Evolutionary conservation across 2,329 filamentous ascomycete species (phyloP).

Genomic region (Huntiella decipiens): DNA sequence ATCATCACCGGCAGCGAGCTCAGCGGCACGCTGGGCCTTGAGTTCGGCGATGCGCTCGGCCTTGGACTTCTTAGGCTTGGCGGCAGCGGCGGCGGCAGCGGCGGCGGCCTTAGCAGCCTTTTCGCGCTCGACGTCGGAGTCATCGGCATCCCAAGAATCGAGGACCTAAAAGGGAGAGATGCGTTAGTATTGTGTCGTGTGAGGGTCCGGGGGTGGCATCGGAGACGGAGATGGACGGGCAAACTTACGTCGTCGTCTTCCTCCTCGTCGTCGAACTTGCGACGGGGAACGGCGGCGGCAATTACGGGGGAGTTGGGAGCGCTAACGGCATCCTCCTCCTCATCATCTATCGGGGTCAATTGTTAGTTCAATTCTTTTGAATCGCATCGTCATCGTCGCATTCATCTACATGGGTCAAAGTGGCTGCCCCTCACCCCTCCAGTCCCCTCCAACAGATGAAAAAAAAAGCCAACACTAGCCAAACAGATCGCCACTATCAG

Average conservation of each 20-base stretch:
- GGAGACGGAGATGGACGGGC: neutral
- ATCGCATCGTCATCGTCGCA: too few relatives aligned
- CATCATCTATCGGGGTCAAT: constrained; percentile 17
- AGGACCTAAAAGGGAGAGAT: constrained; percentile 44
- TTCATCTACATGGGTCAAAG: too few relatives aligned
- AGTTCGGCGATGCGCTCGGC: constrained; percentile 63
- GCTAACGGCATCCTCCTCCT: constrained; percentile 21
- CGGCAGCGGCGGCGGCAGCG: constrained; percentile 74
- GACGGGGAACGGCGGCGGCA: constrained; percentile 21
- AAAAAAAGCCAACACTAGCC: too few relatives aligned
- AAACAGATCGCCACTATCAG: too few relatives aligned
- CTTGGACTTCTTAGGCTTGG: constrained; percentile 88
- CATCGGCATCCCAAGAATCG: constrained; percentile 93
- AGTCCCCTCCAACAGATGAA: too few relatives aligned
- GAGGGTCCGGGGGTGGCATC: too few relatives aligned
- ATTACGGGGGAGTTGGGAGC: constrained; percentile 19
- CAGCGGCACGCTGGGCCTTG: constrained; percentile 39
- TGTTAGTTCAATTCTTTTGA: too few relatives aligned
- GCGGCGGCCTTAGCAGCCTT: constrained; percentile 76
- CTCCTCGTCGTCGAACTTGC: constrained; percentile 82
- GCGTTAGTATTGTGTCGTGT: neutral
- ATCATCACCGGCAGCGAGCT: constrained; percentile 30
- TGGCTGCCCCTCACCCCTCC: too few relatives aligned
- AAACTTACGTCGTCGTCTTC: constrained; percentile 56
- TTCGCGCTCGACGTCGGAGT: constrained; percentile 90